phyloP scores from a whole-genome alignment of 2,329 filamentous ascomycete genomes.

The Phaeosphaeria sp. region DNA sequence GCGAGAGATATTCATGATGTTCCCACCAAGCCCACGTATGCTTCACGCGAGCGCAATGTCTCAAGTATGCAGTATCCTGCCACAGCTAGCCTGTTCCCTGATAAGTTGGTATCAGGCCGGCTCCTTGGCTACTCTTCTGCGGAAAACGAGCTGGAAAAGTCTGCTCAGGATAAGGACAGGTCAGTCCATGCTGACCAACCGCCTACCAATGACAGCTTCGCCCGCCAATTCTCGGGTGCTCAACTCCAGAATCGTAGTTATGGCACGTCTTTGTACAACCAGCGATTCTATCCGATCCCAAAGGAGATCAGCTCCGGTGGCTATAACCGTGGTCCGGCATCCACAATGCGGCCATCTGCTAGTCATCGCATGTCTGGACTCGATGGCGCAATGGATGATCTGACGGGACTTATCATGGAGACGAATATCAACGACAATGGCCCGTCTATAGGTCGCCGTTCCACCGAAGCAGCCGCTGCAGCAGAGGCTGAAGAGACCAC shows the following conservation, averaged over 20 bases:
- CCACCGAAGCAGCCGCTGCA: conserved; percentile 2
- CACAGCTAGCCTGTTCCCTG: conserved; percentile 15
- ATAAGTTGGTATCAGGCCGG: conserved; percentile 15
- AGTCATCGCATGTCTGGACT: conserved; percentile 40
- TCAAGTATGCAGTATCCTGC: conserved; percentile 19
- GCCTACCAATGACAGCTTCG: conserved; percentile 12
- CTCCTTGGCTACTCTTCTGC: conserved; percentile 9
- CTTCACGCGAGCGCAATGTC: conserved; percentile 18
- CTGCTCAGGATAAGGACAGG: conserved; percentile 23
- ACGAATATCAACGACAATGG: conserved; percentile 19
- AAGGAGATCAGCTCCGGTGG: conserved; percentile 27
- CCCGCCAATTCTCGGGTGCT: conserved; percentile 33
- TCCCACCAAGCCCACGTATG: conserved; percentile 21
- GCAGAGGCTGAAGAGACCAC: conserved; percentile 21
- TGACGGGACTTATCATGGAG: conserved; percentile 37
- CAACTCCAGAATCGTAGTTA: conserved; percentile 30
- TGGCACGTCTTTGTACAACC: conserved; percentile 27
- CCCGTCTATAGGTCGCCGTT: conserved; percentile 10
- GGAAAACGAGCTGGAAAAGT: conserved; percentile 19
- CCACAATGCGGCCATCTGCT: conserved; percentile 25
- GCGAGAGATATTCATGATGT: conserved; percentile 13
- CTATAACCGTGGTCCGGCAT: conserved; percentile 9
- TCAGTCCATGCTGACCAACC: conserved; percentile 14
- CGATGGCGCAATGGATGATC: conserved; percentile 49
- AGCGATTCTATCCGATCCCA: conserved; percentile 32